Evolutionary conservation across 306 rosid species (phyloP).

Genomic region (Oxytropis ochrocephala): DNA sequence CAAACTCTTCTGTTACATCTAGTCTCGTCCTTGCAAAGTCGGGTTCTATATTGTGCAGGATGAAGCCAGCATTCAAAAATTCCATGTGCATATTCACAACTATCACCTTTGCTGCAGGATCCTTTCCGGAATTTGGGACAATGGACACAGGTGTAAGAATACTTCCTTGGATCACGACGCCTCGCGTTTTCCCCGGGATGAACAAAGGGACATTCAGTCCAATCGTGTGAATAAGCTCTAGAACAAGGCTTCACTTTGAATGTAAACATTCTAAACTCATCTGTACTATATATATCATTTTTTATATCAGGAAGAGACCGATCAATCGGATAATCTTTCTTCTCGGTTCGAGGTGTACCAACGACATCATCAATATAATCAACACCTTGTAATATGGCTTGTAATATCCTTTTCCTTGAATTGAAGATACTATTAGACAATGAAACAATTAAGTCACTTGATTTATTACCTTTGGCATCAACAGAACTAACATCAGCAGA

Average conservation of each 20-base stretch:
- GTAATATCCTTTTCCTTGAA: conserved; percentile 41
- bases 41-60: conserved; percentile 86
- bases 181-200: conserved; percentile 93
- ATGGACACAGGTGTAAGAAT: conserved; percentile 75
- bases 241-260: conserved; percentile 90
- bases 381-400: conserved; percentile 38
- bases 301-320: conserved; percentile 84
- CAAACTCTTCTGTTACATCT: conserved; percentile 72
- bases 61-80: conserved; percentile 94
- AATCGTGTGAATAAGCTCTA: conserved; percentile 91
- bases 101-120: conserved; percentile 67
- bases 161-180: conserved; percentile 82
- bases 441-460: conserved; percentile 39
- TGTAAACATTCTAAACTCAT: conserved; percentile 84
- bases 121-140: conserved; percentile 87
- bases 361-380: conserved; percentile 22
- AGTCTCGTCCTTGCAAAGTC: conserved; percentile 82
- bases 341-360: conserved; percentile 32
- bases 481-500: conserved; percentile 43
- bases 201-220: conserved; percentile 94
- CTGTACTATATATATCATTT: conserved; percentile 70
- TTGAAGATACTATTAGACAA: conserved; percentile 16
- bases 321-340: conserved; percentile 68
- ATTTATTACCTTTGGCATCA: conserved; percentile 56
- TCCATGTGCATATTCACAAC: conserved; percentile 88